Percentiles rank a stretch among this genome's conserved stretches.
phyloP scores from a whole-genome alignment of 2,329 filamentous ascomycete species.

The Gaeumannomyces sp. region DNA sequence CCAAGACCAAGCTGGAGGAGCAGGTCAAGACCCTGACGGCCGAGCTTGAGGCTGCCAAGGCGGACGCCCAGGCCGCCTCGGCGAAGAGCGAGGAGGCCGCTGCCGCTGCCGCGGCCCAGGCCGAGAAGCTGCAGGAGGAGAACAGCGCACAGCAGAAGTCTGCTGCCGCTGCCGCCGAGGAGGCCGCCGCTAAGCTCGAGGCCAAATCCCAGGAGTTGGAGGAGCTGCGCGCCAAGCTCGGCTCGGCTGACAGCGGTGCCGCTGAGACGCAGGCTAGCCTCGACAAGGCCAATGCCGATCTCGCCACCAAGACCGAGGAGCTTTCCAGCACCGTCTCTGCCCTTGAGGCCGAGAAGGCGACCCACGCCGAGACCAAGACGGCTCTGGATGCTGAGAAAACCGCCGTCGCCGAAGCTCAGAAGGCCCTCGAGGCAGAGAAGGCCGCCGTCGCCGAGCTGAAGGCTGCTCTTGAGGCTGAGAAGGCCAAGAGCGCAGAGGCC shows the following conservation, averaged over 20 bases:
- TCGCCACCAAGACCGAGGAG: conserved; percentile 9
- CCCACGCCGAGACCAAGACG: conserved; percentile 8
- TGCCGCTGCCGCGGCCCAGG: conserved; percentile 5
- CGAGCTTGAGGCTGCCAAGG: conserved; percentile 10
- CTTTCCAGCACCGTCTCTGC: neutral
- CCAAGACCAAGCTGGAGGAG: conserved; percentile 9
- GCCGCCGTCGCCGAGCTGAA: neutral
- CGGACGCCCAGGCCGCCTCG: conserved; percentile 10
- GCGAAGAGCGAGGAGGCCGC: conserved; percentile 9
- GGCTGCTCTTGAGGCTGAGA: conserved; percentile 5
- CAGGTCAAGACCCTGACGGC: conserved; percentile 7
- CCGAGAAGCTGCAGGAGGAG: conserved; percentile 10
- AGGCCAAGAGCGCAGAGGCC: conserved; percentile 1
- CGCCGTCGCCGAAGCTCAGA: neutral
- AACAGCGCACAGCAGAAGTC: conserved; percentile 10
- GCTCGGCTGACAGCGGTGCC: conserved; percentile 4
- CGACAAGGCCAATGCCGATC: conserved; percentile 9
- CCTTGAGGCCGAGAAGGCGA: conserved; percentile 9
- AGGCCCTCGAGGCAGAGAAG: conserved; percentile 6
- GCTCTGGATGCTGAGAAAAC: conserved; percentile 7
- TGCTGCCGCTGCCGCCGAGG: conserved; percentile 1
- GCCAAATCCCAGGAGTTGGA: conserved; percentile 8
- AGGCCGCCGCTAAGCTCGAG: conserved; percentile 5
- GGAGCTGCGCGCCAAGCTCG: conserved; percentile 8
- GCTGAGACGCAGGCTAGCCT: conserved; percentile 9